Evolutionary conservation across 2,329 filamentous ascomycete genomes (phyloP).

Genomic region (Chalaropsis ovoidea): DNA sequence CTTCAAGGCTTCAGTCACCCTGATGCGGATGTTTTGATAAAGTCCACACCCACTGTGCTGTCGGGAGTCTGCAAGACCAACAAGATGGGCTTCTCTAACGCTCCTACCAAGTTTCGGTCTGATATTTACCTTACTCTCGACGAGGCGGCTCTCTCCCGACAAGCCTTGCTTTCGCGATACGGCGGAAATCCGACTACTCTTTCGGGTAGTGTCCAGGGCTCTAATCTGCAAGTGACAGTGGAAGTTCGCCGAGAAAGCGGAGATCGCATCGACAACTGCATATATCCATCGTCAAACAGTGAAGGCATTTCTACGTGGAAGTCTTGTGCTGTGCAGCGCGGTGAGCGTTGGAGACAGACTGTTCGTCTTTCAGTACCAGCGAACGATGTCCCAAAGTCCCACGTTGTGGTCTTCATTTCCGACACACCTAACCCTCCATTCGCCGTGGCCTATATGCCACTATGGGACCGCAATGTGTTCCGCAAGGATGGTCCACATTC

Average conservation of each 20-base stretch:
- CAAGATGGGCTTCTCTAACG: slow-evolving; percentile 89
- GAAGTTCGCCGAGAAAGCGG: slow-evolving; percentile 75
- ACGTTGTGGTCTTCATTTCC: slow-evolving; percentile 81
- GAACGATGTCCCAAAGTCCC: slow-evolving; percentile 68
- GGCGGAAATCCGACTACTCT: slow-evolving; percentile 66
- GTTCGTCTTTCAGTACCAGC: slow-evolving; percentile 69
- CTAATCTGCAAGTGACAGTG: slow-evolving; percentile 75
- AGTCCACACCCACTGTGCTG: slow-evolving; percentile 76
- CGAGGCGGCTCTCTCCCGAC: slow-evolving; percentile 66
- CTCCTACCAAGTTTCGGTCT: slow-evolving; percentile 75
- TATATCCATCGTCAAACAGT: slow-evolving; percentile 75
- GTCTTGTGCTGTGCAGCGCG: slow-evolving; percentile 68
- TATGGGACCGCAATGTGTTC: slow-evolving; percentile 90
- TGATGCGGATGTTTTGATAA: slow-evolving; percentile 72
- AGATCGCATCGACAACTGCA: slow-evolving; percentile 76
- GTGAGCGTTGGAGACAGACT: slow-evolving; percentile 79
- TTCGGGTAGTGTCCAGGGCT: slow-evolving; percentile 50
- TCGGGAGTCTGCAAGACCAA: slow-evolving; percentile 70
- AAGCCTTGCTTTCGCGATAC: slow-evolving; percentile 57
- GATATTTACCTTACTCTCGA: slow-evolving; percentile 90
- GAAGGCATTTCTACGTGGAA: slow-evolving; percentile 75
- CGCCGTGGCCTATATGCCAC: slow-evolving; percentile 80
- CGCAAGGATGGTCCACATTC: slow-evolving; percentile 74
- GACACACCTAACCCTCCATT: slow-evolving; percentile 83
- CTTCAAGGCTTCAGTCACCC: slow-evolving; percentile 66